Conservation (phyloP, 1,139 yeast genomes). For the Tardiomyces digboiensis region DNA sequence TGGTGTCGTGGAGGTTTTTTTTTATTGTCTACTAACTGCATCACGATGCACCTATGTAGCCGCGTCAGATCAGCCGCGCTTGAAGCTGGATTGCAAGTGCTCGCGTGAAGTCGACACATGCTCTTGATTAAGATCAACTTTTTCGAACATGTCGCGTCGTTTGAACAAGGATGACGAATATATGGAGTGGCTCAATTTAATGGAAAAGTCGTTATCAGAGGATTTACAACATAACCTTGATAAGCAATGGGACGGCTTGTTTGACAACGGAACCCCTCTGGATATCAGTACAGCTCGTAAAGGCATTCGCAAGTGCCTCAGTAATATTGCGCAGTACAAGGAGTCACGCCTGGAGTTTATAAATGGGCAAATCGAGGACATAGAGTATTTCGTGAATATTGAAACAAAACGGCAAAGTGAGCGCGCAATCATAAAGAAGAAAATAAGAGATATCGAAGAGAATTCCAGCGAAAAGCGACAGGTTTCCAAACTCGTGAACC, state of each 20-base stretch:
- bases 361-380: neutral
- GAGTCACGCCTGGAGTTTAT: neutral
- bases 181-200: neutral
- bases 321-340: conserved; percentile 10
- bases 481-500: neutral
- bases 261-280: conserved; percentile 7
- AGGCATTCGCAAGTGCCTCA: conserved; percentile 13
- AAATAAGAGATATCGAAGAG: conserved; percentile 6
- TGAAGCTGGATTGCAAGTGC: too few relatives aligned
- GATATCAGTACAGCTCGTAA: conserved; percentile 11
- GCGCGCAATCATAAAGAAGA: neutral
- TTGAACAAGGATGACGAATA: neutral
- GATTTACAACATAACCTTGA: conserved; percentile 15
- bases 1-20: too few relatives aligned
- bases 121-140: too few relatives aligned
- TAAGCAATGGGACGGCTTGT: conserved; percentile 17
- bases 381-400: neutral
- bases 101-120: too few relatives aligned
- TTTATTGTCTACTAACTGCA: too few relatives aligned
- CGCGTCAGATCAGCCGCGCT: too few relatives aligned
- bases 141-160: neutral
- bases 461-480: conserved; percentile 12
- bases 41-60: too few relatives aligned
- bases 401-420: neutral
- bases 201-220: conserved; percentile 3